These are phyloP conservation scores for Coleophoma crateriformis DNA, from an alignment of 2,329 filamentous ascomycete species.

Conservation along the genomic window DNA sequence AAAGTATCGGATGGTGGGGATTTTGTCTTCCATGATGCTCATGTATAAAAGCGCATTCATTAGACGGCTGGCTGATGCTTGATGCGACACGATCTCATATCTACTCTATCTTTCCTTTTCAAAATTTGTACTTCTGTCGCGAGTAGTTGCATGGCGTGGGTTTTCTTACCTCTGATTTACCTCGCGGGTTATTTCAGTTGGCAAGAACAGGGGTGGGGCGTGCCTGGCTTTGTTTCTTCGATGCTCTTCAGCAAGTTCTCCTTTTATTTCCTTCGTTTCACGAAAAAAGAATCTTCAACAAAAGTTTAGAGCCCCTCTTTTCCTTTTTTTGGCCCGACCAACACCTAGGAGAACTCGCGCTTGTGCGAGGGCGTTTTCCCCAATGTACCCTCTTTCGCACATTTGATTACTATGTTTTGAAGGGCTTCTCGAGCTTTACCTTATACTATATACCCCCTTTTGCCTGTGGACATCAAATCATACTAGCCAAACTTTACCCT, in stretches of 20 bases:
- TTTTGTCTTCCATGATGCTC: constrained; percentile 29
- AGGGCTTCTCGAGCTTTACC: no score
- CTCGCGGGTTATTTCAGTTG: constrained; percentile 1
- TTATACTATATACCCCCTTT: no score
- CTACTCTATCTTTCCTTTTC: constrained; percentile 12
- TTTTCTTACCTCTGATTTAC: constrained; percentile 6
- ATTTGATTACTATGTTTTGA: no score
- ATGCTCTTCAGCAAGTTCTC: constrained; percentile 10
- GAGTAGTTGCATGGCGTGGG: constrained; percentile 13
- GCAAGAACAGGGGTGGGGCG: constrained; percentile 5
- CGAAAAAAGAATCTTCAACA: constrained; percentile 12
- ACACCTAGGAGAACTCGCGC: constrained; percentile 7
- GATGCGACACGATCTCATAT: constrained; percentile 26
- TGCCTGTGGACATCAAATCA: no score
- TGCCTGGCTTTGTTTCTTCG: constrained; percentile 5
- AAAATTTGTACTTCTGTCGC: constrained; percentile 16
- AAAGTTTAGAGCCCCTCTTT: constrained; percentile 21
- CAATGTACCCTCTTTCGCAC: neutral
- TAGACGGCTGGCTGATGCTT: constrained; percentile 26
- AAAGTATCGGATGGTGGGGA: constrained; percentile 30
- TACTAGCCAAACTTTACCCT: no score
- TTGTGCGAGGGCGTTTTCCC: constrained; percentile 13
- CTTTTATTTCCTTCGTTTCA: constrained; percentile 5
- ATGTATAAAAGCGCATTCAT: constrained; percentile 30
- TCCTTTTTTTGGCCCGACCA: neutral